Evolutionary conservation across 345 rosid genomes (phyloP).

Genomic region (Citrus inodora): DNA sequence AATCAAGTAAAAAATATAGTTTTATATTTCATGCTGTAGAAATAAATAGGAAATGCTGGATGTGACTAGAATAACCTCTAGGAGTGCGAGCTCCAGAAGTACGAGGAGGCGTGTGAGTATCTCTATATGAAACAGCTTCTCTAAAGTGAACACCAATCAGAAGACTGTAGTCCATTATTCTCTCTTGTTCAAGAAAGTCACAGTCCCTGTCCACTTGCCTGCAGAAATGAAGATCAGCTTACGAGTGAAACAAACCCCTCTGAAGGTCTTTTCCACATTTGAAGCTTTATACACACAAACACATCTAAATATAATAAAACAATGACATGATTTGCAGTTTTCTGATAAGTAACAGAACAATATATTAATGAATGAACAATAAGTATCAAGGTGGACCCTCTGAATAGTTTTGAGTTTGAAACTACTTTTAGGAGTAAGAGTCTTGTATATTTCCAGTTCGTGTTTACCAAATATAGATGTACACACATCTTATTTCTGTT

Average conservation of each 20-base stretch:
- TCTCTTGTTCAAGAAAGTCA: conserved; percentile 88
- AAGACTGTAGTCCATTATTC: conserved; percentile 97
- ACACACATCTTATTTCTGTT: not conserved
- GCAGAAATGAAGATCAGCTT: conserved; percentile 16
- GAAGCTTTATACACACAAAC: not conserved
- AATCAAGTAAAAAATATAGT: conserved; percentile 7
- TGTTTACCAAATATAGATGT: not conserved
- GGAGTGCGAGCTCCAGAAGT: conserved; percentile 57
- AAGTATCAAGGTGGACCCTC: not conserved
- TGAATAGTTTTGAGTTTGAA: not conserved
- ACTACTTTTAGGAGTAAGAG: not conserved
- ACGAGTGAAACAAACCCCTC: not conserved
- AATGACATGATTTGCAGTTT: not conserved
- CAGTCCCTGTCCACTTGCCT: conserved; percentile 97
- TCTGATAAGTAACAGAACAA: not conserved
- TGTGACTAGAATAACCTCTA: conserved; percentile 43
- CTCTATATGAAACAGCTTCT: conserved; percentile 42
- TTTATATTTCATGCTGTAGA: conserved; percentile 14
- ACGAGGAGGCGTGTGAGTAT: conserved; percentile 41
- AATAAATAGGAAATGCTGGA: not conserved
- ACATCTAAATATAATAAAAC: not conserved
- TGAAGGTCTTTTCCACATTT: not conserved
- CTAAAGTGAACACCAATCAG: conserved; percentile 86
- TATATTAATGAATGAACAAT: not conserved
- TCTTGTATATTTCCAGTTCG: not conserved